Evolutionary conservation across 371 early-diverging fungal species (phyloP).

Genomic region (Massospora cicadina): DNA sequence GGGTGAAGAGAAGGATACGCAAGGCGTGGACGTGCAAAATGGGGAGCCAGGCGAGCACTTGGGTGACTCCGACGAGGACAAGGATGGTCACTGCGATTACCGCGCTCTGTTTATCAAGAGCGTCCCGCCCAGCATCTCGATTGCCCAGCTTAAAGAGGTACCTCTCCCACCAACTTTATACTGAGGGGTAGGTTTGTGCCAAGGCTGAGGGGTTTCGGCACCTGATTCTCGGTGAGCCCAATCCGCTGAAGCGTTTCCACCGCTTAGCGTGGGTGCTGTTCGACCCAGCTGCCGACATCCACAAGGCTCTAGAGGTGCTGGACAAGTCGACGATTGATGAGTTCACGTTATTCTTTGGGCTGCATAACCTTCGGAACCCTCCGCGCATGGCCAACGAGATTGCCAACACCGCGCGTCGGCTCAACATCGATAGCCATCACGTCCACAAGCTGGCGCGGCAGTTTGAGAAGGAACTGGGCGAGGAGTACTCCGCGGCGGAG

Average conservation of each 20-base stretch:
- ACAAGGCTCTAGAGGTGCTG: slow-evolving; percentile 40
- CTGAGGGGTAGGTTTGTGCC: slow-evolving; percentile 31
- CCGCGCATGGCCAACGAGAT: slow-evolving; percentile 42
- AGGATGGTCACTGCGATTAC: neutral
- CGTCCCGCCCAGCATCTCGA: slow-evolving; percentile 58
- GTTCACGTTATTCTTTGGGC: slow-evolving; percentile 50
- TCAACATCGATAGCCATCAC: slow-evolving; percentile 46
- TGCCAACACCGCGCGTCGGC: slow-evolving; percentile 33
- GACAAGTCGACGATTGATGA: slow-evolving; percentile 44
- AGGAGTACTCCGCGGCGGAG: slow-evolving; percentile 11
- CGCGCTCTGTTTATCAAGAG: slow-evolving; percentile 52
- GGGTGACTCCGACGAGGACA: neutral
- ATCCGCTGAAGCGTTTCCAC: slow-evolving; percentile 59
- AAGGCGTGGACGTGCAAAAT: neutral
- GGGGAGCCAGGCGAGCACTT: neutral
- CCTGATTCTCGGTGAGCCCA: slow-evolving; percentile 76
- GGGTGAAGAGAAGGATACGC: neutral
- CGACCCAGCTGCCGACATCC: slow-evolving; percentile 58
- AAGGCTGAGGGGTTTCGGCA: slow-evolving; percentile 59
- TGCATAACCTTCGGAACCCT: slow-evolving; percentile 28
- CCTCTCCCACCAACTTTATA: slow-evolving; percentile 7
- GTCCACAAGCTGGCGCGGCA: slow-evolving; percentile 30
- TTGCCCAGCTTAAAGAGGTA: slow-evolving; percentile 56
- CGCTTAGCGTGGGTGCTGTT: slow-evolving; percentile 89
- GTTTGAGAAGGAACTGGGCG: slow-evolving; percentile 39